phyloP scores from a whole-genome alignment of 352 stramenopile genomes.

The Pythium rishiriense region DNA sequence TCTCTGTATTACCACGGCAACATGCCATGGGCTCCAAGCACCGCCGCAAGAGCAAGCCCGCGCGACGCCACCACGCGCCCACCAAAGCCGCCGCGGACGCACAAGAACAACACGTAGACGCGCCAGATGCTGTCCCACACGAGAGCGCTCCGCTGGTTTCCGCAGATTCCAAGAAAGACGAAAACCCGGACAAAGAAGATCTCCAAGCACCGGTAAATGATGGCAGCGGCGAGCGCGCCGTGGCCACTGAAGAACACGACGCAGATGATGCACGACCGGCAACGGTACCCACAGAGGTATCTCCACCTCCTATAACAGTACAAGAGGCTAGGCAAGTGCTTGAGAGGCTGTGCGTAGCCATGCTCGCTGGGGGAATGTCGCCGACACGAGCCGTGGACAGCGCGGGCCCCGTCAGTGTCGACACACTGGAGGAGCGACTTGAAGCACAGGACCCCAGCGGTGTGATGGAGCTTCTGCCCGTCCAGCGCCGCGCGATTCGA shows the following conservation, averaged over 20 bases:
- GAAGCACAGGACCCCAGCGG: neutral
- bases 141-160: neutral
- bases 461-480: neutral
- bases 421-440: neutral
- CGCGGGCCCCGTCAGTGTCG: neutral
- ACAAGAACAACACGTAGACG: neutral
- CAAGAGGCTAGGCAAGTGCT: slow-evolving; percentile 1
- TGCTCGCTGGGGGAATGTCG: slow-evolving; percentile 8
- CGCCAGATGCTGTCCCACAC: no score
- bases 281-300: neutral
- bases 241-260: no score
- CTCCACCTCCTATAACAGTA: neutral
- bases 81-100: neutral
- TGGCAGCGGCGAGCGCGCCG: no score
- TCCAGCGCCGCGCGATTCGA: neutral
- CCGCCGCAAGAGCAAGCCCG: slow-evolving; percentile 9
- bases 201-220: no score
- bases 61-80: neutral
- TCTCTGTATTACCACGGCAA: neutral
- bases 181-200: no score
- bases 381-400: neutral
- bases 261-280: neutral
- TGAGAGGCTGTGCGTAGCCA: slow-evolving; percentile 8
- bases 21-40: slow-evolving; percentile 11
- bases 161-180: no score